Percentiles rank a stretch among this genome's conserved stretches.
Conservation (phyloP, 2,329 filamentous ascomycete genomes). For the Pseudogymnoascus sp. region DNA sequence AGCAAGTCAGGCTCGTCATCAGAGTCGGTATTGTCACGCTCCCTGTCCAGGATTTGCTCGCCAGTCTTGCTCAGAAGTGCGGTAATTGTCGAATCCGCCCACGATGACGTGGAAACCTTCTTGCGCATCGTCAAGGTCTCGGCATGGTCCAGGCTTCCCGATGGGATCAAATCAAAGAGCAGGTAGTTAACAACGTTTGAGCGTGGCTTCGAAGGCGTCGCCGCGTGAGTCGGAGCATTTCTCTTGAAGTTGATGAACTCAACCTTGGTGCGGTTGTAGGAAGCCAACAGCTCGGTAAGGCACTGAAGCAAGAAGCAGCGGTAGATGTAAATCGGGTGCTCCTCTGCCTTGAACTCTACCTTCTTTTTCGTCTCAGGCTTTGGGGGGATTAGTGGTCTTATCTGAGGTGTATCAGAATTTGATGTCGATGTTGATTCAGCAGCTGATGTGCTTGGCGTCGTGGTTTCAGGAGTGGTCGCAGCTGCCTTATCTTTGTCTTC, state of each 20-base stretch:
- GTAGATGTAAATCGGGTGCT: constrained; percentile 94
- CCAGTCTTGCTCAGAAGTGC: constrained; percentile 82
- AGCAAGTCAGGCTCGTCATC: constrained; percentile 78
- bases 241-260: constrained; percentile 99
- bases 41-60: constrained; percentile 58
- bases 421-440: constrained; percentile 13
- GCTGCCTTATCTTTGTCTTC: constrained; percentile 23
- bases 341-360: constrained; percentile 75
- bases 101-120: constrained; percentile 72
- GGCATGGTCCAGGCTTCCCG: constrained; percentile 56
- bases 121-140: constrained; percentile 77
- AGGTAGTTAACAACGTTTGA: constrained; percentile 92
- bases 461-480: constrained; percentile 22
- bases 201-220: constrained; percentile 86
- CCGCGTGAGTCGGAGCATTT: constrained; percentile 70
- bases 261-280: constrained; percentile 90
- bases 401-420: not conserved
- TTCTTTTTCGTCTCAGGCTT: constrained; percentile 54
- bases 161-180: constrained; percentile 66
- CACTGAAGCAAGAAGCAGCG: constrained; percentile 92
- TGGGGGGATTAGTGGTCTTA: not conserved
- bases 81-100: constrained; percentile 79
- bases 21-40: constrained; percentile 50
- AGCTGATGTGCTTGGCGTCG: constrained; percentile 23
- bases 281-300: constrained; percentile 79